Evolutionary conservation across 768 basidiomycete genomes (phyloP), one percentile per base, ranked within the genome.

Genomic region (Kwoniella shandongensis): DNA sequence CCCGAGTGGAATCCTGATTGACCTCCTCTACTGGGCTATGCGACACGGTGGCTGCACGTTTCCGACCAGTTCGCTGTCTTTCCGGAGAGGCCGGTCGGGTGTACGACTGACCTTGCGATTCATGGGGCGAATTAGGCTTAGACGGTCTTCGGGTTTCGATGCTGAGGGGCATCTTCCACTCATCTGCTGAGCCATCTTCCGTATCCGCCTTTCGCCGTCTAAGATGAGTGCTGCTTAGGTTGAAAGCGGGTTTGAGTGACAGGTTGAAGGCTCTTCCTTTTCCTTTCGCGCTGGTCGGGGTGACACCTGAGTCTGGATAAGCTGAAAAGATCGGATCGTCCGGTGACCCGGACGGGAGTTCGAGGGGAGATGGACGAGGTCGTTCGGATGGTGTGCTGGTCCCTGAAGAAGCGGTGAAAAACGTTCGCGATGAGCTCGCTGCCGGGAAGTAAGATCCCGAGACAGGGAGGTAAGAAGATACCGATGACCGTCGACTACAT

Each of bases 281-380:
- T 26, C 66, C 66, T 29, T 65, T 67, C 42, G 32, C 22, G 27
- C 42, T 38, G 7, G 36, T 36, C 22, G 45, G 42, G 25, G 63
- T 59, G 10, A 48, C n/a, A 3, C 55, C 64, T 5, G 59, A 46
- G 30, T 57, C 53, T n/a, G 71, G 69, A 47, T 70, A 73, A n/a
- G 66, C 46, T 1, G 69, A 73, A 55, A 73, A 73, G 4, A 70
- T 41, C 1, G 72, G 72, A 11, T 70, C 69, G 26, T 68, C 66
- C 2, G 66, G 65, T 4, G 66, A 65, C 2, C 44, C 59, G 1
- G 45, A 27, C 0, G 71, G 71, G 13, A 73, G 70, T 12, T 32
- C 51, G 17, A 73, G 51, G 13, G 59, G 62, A 5, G 65, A 47
- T 2, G 66, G 68, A 4, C 62, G 51, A 13, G 57, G 55, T 23